Percentiles rank a stretch among this genome's conserved stretches.
phyloP scores from a whole-genome alignment of 2,329 filamentous ascomycete genomes.

The Cordyceps pruinosa region DNA sequence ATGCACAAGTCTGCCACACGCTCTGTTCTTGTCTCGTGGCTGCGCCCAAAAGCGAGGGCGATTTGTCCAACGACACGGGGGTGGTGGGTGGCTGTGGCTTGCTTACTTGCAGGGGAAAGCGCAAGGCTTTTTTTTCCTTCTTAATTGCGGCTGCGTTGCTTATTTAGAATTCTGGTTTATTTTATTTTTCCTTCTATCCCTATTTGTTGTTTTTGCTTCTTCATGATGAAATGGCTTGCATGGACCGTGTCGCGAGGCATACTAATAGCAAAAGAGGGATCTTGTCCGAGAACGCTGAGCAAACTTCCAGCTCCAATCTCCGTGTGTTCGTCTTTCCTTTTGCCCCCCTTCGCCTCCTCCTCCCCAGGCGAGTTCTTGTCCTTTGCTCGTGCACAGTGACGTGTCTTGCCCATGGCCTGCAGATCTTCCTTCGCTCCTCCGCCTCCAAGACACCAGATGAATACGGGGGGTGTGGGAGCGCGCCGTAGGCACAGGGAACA shows the following conservation, averaged over 20 bases:
- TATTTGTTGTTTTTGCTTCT: not conserved
- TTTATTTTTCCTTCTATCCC: not conserved
- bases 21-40: not conserved
- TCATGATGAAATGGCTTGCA: not conserved
- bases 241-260: not conserved
- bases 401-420: not conserved
- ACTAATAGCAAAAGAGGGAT: not conserved
- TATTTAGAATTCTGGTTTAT: not conserved
- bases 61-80: not conserved
- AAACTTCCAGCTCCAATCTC: not conserved
- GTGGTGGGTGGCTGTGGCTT: not conserved
- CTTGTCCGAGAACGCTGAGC: not conserved
- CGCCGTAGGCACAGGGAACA: not conserved
- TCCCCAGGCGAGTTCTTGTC: not conserved
- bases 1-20: conserved; percentile 1
- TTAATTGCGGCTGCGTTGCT: not conserved
- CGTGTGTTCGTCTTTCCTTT: not conserved
- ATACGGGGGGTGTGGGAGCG: too few relatives aligned
- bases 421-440: not conserved
- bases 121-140: not conserved
- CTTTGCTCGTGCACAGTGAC: not conserved
- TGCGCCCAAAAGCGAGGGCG: not conserved
- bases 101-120: conserved; percentile 5
- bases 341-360: not conserved
- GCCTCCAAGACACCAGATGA: not conserved